phyloP scores from a whole-genome alignment of 768 basidiomycete species.

The Auricularia sp. region DNA sequence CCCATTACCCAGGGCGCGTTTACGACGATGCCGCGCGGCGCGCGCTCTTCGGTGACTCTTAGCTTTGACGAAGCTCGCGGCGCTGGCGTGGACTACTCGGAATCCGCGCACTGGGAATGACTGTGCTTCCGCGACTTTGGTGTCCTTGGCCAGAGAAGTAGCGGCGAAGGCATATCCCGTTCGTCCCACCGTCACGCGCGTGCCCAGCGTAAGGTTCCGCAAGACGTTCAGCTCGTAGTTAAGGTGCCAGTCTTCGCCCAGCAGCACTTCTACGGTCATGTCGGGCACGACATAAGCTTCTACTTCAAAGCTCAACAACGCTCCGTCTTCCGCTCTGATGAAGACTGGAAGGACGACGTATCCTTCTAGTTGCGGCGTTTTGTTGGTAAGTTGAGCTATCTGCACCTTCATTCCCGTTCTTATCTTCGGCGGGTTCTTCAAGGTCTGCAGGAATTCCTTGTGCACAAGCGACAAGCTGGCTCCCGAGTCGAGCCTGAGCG shows the following conservation, averaged over 20 bases:
- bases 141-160: not conserved
- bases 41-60: not conserved
- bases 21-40: not conserved
- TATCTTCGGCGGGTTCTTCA: not conserved
- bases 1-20: not conserved
- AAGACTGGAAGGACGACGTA: not conserved
- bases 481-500: not conserved
- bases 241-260: not conserved
- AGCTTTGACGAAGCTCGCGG: not conserved
- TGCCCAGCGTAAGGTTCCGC: not conserved
- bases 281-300: not conserved
- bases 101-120: not conserved
- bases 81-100: not conserved
- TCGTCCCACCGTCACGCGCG: not conserved
- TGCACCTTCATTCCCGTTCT: not conserved
- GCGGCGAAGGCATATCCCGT: not conserved
- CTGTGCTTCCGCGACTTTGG: not conserved
- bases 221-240: constrained; percentile 3
- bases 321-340: not conserved
- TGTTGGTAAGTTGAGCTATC: not conserved
- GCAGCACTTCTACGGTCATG: not conserved
- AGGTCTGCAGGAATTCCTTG: not conserved
- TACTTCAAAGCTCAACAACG: not conserved
- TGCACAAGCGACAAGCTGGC: not conserved
- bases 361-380: not conserved